Evolutionary conservation across 2,329 filamentous ascomycete genomes (phyloP).

Genomic region (Beauveria rudraprayagi): DNA sequence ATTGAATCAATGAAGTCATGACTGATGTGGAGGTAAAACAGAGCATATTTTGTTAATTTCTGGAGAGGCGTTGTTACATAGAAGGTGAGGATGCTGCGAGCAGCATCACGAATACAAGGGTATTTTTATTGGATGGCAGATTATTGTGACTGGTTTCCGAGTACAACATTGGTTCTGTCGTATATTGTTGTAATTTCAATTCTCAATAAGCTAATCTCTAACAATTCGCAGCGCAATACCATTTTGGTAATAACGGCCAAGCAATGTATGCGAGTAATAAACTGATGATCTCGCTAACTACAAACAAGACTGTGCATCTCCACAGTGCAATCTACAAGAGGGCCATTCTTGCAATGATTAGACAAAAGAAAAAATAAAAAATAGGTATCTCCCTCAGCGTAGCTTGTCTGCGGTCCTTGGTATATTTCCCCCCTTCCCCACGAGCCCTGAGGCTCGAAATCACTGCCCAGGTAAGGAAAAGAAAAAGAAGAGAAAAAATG

Average conservation of each 20-base stretch:
- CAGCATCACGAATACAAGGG: not conserved
- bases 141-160: too few relatives aligned
- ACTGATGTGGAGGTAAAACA: not conserved
- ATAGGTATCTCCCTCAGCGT: not conserved
- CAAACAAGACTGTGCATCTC: not conserved
- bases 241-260: not conserved
- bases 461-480: not conserved
- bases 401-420: not conserved
- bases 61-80: not conserved
- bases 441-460: not conserved
- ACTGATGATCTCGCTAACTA: not conserved
- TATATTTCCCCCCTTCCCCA: not conserved
- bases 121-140: not conserved
- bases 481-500: not conserved
- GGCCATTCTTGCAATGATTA: not conserved
- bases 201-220: not conserved
- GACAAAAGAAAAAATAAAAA: not conserved
- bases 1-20: not conserved
- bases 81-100: not conserved
- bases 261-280: not conserved
- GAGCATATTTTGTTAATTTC: slow-evolving; percentile 2
- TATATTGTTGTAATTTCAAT: not conserved
- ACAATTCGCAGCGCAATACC: not conserved
- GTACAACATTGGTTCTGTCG: not conserved
- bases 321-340: not conserved